These are phyloP conservation scores for Sextonia rubra DNA, from an alignment of 164 flowering plant species.

Conservation along the genomic window DNA sequence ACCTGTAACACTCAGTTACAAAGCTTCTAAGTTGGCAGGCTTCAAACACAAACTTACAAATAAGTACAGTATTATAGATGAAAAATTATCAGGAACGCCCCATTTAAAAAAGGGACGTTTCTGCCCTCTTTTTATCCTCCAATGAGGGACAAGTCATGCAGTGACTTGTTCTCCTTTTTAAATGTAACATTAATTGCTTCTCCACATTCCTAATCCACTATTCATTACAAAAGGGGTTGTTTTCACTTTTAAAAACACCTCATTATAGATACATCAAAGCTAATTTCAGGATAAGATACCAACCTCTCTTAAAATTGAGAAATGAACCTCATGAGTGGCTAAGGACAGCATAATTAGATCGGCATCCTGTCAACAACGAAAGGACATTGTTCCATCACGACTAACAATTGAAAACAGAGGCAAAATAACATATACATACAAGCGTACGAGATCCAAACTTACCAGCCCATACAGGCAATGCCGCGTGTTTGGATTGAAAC, in stretches of 20 bases:
- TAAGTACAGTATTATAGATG: not conserved
- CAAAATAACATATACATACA: not conserved
- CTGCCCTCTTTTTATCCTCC: too few species aligned
- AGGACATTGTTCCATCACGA: not conserved
- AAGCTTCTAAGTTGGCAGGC: constrained; percentile 5
- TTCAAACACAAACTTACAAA: constrained; percentile 1
- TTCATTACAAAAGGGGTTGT: too few species aligned
- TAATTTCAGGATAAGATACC: constrained; percentile 10
- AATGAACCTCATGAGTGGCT: constrained; percentile 97
- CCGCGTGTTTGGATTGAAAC: constrained; percentile 89
- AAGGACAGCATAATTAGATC: constrained; percentile 94
- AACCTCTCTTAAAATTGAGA: constrained; percentile 95
- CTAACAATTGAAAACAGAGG: not conserved
- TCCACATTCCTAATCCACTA: too few species aligned
- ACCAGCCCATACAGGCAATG: constrained; percentile 97
- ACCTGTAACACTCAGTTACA: constrained; percentile 42
- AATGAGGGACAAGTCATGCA: too few species aligned
- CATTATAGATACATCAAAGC: not conserved
- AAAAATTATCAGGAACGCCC: too few species aligned
- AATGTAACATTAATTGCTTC: too few species aligned
- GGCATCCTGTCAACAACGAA: constrained; percentile 60
- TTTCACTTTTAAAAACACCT: too few species aligned
- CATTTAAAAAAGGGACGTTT: too few species aligned
- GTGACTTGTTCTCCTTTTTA: too few species aligned
- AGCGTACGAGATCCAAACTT: constrained; percentile 7